phyloP scores from a whole-genome alignment of 768 basidiomycete genomes.

The Suillus occidentalis region DNA sequence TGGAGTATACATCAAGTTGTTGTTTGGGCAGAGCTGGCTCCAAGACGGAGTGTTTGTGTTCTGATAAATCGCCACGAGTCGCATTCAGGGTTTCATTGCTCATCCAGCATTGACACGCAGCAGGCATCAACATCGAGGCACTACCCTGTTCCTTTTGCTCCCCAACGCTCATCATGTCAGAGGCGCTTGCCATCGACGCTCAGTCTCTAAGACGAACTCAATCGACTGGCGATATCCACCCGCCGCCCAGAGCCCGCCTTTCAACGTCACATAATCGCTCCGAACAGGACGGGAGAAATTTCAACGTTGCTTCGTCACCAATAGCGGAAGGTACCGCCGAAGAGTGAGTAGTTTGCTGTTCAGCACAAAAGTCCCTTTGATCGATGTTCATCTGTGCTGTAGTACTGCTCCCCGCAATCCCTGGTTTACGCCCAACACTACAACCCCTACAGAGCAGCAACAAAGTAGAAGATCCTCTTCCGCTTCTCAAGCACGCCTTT shows the following conservation, averaged over 20 bases:
- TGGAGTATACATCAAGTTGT: background rate
- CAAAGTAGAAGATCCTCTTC: slow-evolving; percentile 1
- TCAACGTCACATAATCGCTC: slow-evolving; percentile 30
- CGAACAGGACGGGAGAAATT: slow-evolving; percentile 19
- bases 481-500: slow-evolving; percentile 6
- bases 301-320: slow-evolving; percentile 11
- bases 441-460: background rate
- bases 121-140: slow-evolving; percentile 30
- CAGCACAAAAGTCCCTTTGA: background rate
- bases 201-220: slow-evolving; percentile 35
- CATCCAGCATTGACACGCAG: slow-evolving; percentile 24
- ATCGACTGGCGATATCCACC: slow-evolving; percentile 35
- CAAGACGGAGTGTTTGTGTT: background rate
- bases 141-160: slow-evolving; percentile 13
- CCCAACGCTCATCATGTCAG: slow-evolving; percentile 29
- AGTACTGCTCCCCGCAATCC: background rate
- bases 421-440: background rate
- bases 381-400: background rate
- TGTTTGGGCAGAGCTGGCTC: background rate
- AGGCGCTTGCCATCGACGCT: slow-evolving; percentile 26
- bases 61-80: slow-evolving; percentile 5
- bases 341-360: slow-evolving; percentile 4
- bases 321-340: slow-evolving; percentile 5
- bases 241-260: slow-evolving; percentile 28
- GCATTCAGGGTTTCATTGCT: slow-evolving; percentile 14